Evolutionary conservation across 2,329 filamentous ascomycete genomes (phyloP).

Genomic region (Alternaria alternata): DNA sequence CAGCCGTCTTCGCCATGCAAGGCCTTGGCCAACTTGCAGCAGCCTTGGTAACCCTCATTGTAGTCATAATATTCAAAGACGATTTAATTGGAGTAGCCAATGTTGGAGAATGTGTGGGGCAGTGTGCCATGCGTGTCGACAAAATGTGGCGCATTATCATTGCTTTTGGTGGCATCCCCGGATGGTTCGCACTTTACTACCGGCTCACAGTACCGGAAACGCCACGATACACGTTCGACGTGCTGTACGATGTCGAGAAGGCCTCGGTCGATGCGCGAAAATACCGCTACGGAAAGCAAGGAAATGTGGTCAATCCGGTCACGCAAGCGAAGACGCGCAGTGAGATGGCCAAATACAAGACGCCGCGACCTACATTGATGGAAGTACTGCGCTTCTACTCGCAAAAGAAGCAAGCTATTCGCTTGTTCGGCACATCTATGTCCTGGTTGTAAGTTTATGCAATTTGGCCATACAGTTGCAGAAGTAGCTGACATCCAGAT

Average conservation of each 20-base stretch:
- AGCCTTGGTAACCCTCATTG: constrained; percentile 77
- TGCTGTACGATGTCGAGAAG: constrained; percentile 70
- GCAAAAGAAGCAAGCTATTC: constrained; percentile 73
- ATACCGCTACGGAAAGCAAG: constrained; percentile 71
- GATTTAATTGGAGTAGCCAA: constrained; percentile 63
- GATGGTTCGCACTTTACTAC: constrained; percentile 83
- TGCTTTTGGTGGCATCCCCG: constrained; percentile 81
- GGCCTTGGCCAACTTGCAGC: constrained; percentile 81
- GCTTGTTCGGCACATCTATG: constrained; percentile 77
- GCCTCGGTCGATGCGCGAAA: constrained; percentile 75
- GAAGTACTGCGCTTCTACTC: constrained; percentile 77
- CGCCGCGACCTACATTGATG: constrained; percentile 37
- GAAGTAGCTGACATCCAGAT: neutral
- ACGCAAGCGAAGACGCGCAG: constrained; percentile 64
- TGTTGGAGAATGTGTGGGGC: constrained; percentile 65
- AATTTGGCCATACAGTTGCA: neutral
- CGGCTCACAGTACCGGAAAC: constrained; percentile 88
- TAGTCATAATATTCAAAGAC: constrained; percentile 74
- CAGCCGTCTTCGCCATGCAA: constrained; percentile 86
- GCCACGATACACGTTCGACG: constrained; percentile 86
- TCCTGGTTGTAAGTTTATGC: constrained; percentile 71
- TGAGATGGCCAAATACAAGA: constrained; percentile 47
- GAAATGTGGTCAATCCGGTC: constrained; percentile 70
- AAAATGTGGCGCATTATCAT: constrained; percentile 89
- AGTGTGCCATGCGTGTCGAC: constrained; percentile 76